Evolutionary conservation across 139 green algal genomes (phyloP).

Genomic region (Pseudopediastrum boryanum): DNA sequence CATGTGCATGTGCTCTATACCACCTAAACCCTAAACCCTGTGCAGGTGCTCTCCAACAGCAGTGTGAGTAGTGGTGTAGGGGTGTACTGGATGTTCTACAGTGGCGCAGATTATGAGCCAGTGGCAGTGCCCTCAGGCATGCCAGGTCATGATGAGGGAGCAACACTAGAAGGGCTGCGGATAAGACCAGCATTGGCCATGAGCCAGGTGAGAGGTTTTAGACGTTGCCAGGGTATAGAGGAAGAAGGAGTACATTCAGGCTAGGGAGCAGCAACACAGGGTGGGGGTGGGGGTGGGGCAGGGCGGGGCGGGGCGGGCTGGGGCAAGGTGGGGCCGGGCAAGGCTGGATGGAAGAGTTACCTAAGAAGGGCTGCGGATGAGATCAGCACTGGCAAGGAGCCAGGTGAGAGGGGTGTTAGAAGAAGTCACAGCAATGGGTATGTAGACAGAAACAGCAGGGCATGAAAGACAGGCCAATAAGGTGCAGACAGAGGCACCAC

Average conservation of each 20-base stretch:
- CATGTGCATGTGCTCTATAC: no score
- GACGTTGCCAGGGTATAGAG: background rate
- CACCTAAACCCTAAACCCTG: no score
- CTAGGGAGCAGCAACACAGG: background rate
- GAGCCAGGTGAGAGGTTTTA: constrained; percentile 58
- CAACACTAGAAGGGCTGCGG: constrained; percentile 67
- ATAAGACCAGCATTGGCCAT: constrained; percentile 86
- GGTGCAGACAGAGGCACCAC: no score
- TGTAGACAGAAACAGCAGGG: no score
- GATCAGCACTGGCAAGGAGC: constrained; percentile 77
- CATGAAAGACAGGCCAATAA: no score
- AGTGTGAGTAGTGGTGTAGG: constrained; percentile 65
- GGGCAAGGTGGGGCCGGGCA: no score
- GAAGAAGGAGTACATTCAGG: background rate
- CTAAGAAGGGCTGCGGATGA: constrained; percentile 60
- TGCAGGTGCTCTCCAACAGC: constrained; percentile 68
- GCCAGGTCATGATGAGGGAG: constrained; percentile 6
- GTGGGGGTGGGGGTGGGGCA: no score
- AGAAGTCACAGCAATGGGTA: background rate
- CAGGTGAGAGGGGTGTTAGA: constrained; percentile 44
- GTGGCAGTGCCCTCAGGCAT: constrained; percentile 48
- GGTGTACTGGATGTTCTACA: constrained; percentile 99
- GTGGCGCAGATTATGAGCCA: constrained; percentile 73
- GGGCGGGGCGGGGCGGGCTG: no score
- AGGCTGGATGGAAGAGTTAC: no score